Evolutionary conservation across 345 rosid species (phyloP).

Genomic region (Anacardium occidentale): DNA sequence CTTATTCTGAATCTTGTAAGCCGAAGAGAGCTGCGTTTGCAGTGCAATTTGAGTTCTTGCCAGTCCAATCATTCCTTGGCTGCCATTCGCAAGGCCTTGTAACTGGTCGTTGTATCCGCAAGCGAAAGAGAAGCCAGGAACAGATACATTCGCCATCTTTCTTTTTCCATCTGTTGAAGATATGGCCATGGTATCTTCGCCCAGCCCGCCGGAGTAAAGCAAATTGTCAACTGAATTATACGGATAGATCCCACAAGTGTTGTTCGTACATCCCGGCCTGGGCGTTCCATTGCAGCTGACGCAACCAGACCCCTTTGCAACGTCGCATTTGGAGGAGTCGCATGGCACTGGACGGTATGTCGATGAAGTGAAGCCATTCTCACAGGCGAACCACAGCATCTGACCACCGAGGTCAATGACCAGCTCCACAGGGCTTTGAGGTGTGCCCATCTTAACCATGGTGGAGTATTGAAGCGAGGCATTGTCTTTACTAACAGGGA

Average conservation of each 20-base stretch:
- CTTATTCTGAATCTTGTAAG: slow-evolving; percentile 25
- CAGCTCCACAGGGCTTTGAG: slow-evolving; percentile 7
- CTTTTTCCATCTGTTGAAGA: slow-evolving; percentile 24
- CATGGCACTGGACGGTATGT: slow-evolving; percentile 31
- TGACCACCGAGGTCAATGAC: slow-evolving; percentile 42
- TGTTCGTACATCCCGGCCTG: slow-evolving; percentile 39
- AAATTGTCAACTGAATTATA: slow-evolving; percentile 20
- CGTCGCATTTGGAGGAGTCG: slow-evolving; percentile 27
- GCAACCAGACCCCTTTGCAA: slow-evolving; percentile 20
- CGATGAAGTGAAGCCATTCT: slow-evolving; percentile 32
- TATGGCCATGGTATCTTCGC: slow-evolving; percentile 23
- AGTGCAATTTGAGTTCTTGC: slow-evolving; percentile 21
- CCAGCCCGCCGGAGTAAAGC: slow-evolving; percentile 15
- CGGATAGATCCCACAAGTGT: slow-evolving; percentile 30
- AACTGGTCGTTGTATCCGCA: not conserved
- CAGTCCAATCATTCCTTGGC: slow-evolving; percentile 36
- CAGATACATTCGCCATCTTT: too few species aligned
- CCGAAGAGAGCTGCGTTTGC: slow-evolving; percentile 21
- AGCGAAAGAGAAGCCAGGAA: not conserved
- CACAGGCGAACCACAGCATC: slow-evolving; percentile 43
- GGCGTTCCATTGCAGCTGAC: slow-evolving; percentile 17
- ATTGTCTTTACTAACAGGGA: not conserved
- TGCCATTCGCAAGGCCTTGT: slow-evolving; percentile 2
- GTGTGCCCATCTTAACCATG: not conserved
- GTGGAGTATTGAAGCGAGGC: not conserved